Conservation (phyloP, 495 filamentous ascomycete species). For the Cryomyces minteri region DNA sequence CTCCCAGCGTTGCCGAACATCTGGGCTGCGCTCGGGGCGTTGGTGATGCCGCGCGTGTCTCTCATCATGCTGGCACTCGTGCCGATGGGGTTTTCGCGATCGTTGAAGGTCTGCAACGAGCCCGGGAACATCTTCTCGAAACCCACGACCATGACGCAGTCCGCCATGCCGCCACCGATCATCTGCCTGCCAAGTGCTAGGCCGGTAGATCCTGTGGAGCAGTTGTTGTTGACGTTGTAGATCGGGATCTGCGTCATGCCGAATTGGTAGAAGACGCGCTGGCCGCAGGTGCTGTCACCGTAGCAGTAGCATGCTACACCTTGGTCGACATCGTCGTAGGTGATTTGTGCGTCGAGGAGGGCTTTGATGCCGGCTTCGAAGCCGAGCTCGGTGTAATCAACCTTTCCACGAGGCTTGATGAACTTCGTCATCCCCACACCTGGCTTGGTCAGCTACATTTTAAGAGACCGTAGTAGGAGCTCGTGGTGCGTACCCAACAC, state of each 20-base stretch:
- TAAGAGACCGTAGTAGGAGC: too few relatives aligned
- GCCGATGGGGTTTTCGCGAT: constrained; percentile 58
- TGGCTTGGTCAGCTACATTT: too few relatives aligned
- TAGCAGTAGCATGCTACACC: constrained; percentile 97
- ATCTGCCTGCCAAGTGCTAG: constrained; percentile 67
- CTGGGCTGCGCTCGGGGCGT: constrained; percentile 73
- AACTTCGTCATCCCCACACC: constrained; percentile 99
- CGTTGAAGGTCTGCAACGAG: constrained; percentile 57
- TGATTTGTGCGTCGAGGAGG: constrained; percentile 85
- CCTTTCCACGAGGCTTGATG: constrained; percentile 90
- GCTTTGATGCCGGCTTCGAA: constrained; percentile 94
- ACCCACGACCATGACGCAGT: constrained; percentile 79
- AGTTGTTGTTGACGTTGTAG: constrained; percentile 98
- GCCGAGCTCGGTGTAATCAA: constrained; percentile 76
- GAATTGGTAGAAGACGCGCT: constrained; percentile 98
- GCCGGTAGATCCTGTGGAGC: constrained; percentile 81
- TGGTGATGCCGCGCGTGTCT: constrained; percentile 57
- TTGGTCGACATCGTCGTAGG: constrained; percentile 90
- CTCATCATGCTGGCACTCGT: constrained; percentile 62
- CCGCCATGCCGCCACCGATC: constrained; percentile 60
- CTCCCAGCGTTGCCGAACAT: constrained; percentile 90
- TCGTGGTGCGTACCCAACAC: constrained; percentile 31
- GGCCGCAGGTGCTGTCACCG: constrained; percentile 85
- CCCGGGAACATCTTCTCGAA: constrained; percentile 98
- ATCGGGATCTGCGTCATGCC: constrained; percentile 93